phyloP scores from a whole-genome alignment of 73 alveolate genomes.

The Uronychia setigera region DNA sequence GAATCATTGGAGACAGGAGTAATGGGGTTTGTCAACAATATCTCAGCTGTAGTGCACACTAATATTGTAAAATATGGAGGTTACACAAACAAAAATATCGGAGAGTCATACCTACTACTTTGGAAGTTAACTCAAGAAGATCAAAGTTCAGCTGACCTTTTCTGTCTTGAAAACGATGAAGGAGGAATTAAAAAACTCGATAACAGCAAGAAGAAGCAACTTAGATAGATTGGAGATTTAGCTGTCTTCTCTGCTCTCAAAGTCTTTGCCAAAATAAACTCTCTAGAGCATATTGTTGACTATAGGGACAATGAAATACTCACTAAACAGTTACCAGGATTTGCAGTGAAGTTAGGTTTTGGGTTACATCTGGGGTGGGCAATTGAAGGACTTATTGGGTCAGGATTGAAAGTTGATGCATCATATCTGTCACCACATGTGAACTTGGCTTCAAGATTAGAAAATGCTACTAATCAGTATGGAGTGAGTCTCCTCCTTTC shows the following conservation, averaged over 20 bases:
- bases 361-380: conserved; percentile 80
- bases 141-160: background rate
- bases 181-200: conserved; percentile 50
- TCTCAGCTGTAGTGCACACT: conserved; percentile 71
- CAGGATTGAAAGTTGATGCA: conserved; percentile 73
- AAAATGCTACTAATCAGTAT: conserved; percentile 70
- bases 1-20: conserved; percentile 82
- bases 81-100: conserved; percentile 68
- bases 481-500: conserved; percentile 69
- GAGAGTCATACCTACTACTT: conserved; percentile 70
- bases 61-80: conserved; percentile 68
- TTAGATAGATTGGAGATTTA: conserved; percentile 73
- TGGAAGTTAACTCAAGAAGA: conserved; percentile 60
- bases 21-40: conserved; percentile 67
- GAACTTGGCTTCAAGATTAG: conserved; percentile 68
- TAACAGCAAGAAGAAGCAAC: background rate
- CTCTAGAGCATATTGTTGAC: conserved; percentile 52
- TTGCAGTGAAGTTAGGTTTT: conserved; percentile 67
- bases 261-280: conserved; percentile 65
- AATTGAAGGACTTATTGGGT: conserved; percentile 78
- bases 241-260: conserved; percentile 64
- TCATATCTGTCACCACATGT: conserved; percentile 74
- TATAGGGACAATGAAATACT: conserved; percentile 47
- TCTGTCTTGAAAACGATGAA: conserved; percentile 21
- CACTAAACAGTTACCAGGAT: conserved; percentile 49